Evolutionary conservation across 768 basidiomycete genomes (phyloP).

Genomic region (Tubosaeta sp.): DNA sequence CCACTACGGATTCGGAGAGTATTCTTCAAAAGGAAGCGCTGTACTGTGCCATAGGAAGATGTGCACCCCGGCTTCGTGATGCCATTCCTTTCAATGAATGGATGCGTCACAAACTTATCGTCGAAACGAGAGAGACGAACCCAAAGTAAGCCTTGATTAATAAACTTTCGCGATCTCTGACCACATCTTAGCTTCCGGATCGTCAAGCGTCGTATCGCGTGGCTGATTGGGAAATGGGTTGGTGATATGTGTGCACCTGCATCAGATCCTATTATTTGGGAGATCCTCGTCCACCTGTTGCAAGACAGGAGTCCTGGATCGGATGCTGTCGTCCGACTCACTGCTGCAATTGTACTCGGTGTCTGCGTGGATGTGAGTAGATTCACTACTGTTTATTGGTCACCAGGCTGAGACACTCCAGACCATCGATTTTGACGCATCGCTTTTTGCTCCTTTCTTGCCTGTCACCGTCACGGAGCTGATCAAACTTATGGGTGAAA

Average conservation of each 20-base stretch:
- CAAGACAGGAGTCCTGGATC: conserved; percentile 64
- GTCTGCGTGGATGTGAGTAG: conserved; percentile 80
- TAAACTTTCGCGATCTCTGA: conserved; percentile 5
- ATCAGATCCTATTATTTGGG: conserved; percentile 68
- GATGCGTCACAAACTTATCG: conserved; percentile 55
- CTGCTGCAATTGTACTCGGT: conserved; percentile 72
- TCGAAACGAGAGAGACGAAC: conserved; percentile 58
- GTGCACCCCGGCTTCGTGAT: conserved; percentile 57
- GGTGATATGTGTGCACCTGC: conserved; percentile 58
- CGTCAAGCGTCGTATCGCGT: conserved; percentile 91
- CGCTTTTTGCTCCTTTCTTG: conserved; percentile 68
- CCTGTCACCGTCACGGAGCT: conserved; percentile 57
- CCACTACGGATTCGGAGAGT: conserved; percentile 48
- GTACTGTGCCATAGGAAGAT: conserved; percentile 88
- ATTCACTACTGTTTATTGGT: not conserved
- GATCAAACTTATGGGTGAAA: conserved; percentile 65
- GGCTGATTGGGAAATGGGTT: conserved; percentile 90
- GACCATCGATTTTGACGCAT: conserved; percentile 61
- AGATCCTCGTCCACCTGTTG: conserved; percentile 74
- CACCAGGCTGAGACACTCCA: conserved; percentile 26
- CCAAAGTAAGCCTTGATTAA: conserved; percentile 42
- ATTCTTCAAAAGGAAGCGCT: conserved; percentile 81
- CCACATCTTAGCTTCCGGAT: conserved; percentile 66
- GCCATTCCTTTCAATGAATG: conserved; percentile 67
- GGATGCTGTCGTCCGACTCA: conserved; percentile 82